phyloP scores from a whole-genome alignment of 2,329 filamentous ascomycete genomes.

The Talaromyces sp. region DNA sequence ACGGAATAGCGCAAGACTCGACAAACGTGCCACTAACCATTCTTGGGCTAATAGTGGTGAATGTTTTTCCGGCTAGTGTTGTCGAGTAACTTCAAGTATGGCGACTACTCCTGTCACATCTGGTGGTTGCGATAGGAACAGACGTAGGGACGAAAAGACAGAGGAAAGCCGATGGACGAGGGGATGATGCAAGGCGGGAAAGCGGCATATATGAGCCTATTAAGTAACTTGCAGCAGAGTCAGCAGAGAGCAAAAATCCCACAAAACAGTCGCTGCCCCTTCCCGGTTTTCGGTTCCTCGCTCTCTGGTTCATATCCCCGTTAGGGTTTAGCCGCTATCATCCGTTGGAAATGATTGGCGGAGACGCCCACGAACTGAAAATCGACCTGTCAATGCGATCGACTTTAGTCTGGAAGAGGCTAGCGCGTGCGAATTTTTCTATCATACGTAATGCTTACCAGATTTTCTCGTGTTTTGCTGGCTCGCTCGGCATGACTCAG shows the following conservation, averaged over 20 bases:
- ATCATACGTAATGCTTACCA: conserved; percentile 1
- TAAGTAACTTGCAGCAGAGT: too few species aligned
- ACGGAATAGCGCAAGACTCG: conserved; percentile 8
- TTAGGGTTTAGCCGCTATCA: neutral
- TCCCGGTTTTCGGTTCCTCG: neutral
- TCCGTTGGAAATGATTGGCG: neutral
- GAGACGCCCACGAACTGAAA: neutral
- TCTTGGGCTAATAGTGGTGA: neutral
- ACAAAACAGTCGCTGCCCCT: neutral
- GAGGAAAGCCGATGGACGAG: neutral
- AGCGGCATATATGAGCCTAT: neutral
- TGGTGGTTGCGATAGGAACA: neutral
- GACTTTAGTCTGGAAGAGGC: neutral
- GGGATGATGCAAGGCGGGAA: neutral
- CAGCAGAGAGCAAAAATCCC: neutral
- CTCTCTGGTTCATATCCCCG: neutral
- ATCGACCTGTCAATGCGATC: neutral
- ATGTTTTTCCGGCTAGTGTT: too few species aligned
- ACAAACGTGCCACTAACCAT: conserved; percentile 4
- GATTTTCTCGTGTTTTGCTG: too few species aligned
- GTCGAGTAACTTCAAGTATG: neutral
- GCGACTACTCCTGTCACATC: neutral
- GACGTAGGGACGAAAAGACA: neutral
- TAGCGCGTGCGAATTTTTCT: neutral
- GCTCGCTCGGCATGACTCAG: neutral